These are phyloP conservation scores for Ambrosiella beaveri DNA, from an alignment of 2,329 filamentous ascomycete species.

Conservation along the genomic window DNA sequence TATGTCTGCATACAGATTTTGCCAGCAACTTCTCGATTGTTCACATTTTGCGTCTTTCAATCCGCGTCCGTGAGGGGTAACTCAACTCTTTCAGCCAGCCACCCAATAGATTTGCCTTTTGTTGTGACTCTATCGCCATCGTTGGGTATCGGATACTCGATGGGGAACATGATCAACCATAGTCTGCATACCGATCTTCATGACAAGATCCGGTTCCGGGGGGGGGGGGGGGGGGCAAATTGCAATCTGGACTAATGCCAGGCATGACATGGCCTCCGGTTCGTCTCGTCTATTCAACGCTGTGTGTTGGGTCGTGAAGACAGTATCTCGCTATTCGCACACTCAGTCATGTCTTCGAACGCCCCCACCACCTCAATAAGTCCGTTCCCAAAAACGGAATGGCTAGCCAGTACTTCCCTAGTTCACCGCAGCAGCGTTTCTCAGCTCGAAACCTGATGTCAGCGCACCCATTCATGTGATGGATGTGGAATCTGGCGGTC, in stretches of 20 bases:
- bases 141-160: neutral
- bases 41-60: too few relatives aligned
- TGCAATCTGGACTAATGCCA: too few relatives aligned
- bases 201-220: neutral
- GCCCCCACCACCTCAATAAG: neutral
- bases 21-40: too few relatives aligned
- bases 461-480: neutral
- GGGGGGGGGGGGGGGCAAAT: too few relatives aligned
- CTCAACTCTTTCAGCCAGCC: too few relatives aligned
- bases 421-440: neutral
- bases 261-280: too few relatives aligned
- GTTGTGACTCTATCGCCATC: neutral
- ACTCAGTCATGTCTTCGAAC: neutral
- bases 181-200: neutral
- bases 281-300: too few relatives aligned
- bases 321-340: neutral
- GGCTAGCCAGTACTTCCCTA: neutral
- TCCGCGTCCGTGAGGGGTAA: too few relatives aligned
- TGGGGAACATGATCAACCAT: neutral
- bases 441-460: neutral
- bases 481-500: neutral
- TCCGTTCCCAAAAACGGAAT: neutral
- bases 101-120: too few relatives aligned
- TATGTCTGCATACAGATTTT: too few relatives aligned
- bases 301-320: neutral